Conservation (phyloP, 768 basidiomycete genomes). For the Pleurotus djamor region DNA sequence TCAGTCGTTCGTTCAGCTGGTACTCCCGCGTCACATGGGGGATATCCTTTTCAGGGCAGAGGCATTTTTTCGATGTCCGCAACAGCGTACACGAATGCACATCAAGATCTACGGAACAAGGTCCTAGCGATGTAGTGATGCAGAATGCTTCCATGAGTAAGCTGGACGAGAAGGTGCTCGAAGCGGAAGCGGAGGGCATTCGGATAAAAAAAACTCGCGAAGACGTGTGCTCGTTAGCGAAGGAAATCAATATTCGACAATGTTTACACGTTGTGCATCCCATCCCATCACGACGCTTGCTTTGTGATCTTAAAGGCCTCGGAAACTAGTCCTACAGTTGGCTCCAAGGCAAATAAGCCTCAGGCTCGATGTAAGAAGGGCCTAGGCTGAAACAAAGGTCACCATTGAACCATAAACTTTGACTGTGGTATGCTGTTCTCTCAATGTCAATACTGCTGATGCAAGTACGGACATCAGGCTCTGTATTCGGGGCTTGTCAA, state of each 20-base stretch:
- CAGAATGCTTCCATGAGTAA: conserved; percentile 62
- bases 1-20: conserved; percentile 20
- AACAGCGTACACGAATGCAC: conserved; percentile 49
- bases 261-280: conserved; percentile 6
- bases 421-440: too few relatives aligned
- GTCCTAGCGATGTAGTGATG: conserved; percentile 74
- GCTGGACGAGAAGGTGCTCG: conserved; percentile 54
- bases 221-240: conserved; percentile 19
- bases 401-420: too few relatives aligned
- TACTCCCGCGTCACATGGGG: conserved; percentile 17
- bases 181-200: conserved; percentile 57
- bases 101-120: conserved; percentile 65
- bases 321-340: too few relatives aligned
- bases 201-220: conserved; percentile 49
- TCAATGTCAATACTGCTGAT: too few relatives aligned
- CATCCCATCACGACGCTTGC: not conserved
- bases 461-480: too few relatives aligned
- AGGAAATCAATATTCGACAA: too few relatives aligned
- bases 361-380: too few relatives aligned
- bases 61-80: conserved; percentile 11
- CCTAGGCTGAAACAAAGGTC: too few relatives aligned
- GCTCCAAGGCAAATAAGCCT: too few relatives aligned
- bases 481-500: not conserved
- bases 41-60: conserved; percentile 6
- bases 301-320: not conserved